Percentiles rank a stretch among this genome's conserved stretches.
Conservation (phyloP, 2,329 filamentous ascomycete species). For the Neonectria magnoliae region DNA sequence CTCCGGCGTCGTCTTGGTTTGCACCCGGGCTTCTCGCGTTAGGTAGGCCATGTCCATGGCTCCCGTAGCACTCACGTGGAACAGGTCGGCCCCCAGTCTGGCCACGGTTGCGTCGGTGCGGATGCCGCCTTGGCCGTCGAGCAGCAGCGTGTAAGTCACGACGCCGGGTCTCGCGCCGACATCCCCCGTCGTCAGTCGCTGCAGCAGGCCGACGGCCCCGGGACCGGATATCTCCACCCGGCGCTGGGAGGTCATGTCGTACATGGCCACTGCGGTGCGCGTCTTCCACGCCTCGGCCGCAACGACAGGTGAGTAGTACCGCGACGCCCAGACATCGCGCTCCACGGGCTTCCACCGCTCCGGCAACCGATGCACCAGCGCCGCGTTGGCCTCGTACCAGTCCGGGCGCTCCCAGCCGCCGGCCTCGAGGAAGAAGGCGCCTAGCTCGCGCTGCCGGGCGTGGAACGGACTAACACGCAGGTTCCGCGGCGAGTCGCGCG, state of each 20-base stretch:
- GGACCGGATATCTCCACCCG: conserved; percentile 68
- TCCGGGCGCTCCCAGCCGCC: conserved; percentile 71
- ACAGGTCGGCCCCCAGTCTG: conserved; percentile 58
- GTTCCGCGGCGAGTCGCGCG: conserved; percentile 65
- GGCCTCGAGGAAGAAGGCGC: conserved; percentile 67
- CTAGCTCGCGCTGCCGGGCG: conserved; percentile 62
- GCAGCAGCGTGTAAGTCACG: conserved; percentile 66
- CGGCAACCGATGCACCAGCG: conserved; percentile 62
- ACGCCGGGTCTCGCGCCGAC: conserved; percentile 57
- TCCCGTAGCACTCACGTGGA: conserved; percentile 67
- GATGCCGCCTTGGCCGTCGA: conserved; percentile 64
- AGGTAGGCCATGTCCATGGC: conserved; percentile 65
- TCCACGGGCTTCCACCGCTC: conserved; percentile 63
- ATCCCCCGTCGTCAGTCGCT: conserved; percentile 62
- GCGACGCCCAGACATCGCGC: conserved; percentile 67
- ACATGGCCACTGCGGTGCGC: conserved; percentile 69
- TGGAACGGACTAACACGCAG: conserved; percentile 69
- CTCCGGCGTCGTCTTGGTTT: conserved; percentile 52
- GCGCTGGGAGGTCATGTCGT: conserved; percentile 69
- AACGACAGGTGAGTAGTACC: conserved; percentile 66
- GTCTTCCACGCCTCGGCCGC: conserved; percentile 73
- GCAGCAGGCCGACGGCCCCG: conserved; percentile 64
- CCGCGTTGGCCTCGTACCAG: conserved; percentile 68
- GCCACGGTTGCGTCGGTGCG: conserved; percentile 67
- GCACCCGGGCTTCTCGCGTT: conserved; percentile 60